These are phyloP conservation scores for Sphaerulina musiva DNA, from an alignment of 2,329 filamentous ascomycete species.

Conservation along the genomic window DNA sequence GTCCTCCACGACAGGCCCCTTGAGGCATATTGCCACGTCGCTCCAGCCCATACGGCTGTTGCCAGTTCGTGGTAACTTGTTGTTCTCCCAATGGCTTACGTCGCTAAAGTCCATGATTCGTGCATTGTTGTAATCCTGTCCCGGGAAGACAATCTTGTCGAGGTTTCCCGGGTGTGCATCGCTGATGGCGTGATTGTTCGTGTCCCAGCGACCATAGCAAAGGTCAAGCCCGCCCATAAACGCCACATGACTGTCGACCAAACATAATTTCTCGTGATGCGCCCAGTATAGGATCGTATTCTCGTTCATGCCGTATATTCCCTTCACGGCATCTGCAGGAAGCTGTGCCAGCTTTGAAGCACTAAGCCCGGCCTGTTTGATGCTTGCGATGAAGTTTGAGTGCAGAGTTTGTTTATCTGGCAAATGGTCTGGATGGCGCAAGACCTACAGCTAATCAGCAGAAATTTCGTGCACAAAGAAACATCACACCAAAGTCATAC, in stretches of 20 bases:
- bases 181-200: constrained; percentile 71
- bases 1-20: constrained; percentile 68
- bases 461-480: neutral
- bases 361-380: constrained; percentile 51
- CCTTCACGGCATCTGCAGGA: constrained; percentile 66
- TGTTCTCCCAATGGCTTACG: constrained; percentile 74
- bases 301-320: constrained; percentile 73
- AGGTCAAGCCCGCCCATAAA: constrained; percentile 92
- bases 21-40: constrained; percentile 71
- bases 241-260: constrained; percentile 69
- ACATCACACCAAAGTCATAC: constrained; percentile 39
- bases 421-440: constrained; percentile 82
- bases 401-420: constrained; percentile 64
- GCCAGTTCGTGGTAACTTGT: constrained; percentile 66
- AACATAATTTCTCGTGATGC: constrained; percentile 83
- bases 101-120: constrained; percentile 73
- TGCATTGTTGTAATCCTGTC: constrained; percentile 91
- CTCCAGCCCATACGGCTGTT: constrained; percentile 90
- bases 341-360: constrained; percentile 56
- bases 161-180: constrained; percentile 75
- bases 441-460: constrained; percentile 76
- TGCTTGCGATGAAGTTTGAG: constrained; percentile 50
- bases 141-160: constrained; percentile 71
- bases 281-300: constrained; percentile 86
- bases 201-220: constrained; percentile 83